Evolutionary conservation across 1,139 yeast species (phyloP), one percentile per base, ranked within the genome.

Genomic region (Suhomyces maxii): DNA sequence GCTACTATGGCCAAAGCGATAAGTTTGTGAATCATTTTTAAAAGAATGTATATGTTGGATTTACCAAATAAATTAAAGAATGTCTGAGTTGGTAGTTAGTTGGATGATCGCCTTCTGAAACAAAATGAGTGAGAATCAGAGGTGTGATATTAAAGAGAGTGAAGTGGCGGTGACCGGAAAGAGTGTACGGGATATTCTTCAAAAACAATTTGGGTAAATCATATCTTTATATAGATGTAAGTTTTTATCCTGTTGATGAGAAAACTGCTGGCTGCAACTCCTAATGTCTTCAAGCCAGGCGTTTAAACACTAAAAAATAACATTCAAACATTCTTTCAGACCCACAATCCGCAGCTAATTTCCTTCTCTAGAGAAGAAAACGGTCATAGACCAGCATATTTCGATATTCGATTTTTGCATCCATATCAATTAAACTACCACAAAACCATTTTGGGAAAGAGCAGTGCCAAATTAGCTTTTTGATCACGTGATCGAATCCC

Each of bases 1-100:
- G 36, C 44, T 14, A 39, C 26, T 11, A 44, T 36, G 3, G 36
- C 40, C 39, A 47, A 41, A 13, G 45, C 36, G 32, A 43, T 9
- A 14, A 48, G 18, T 30, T 45, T 42, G 8, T 36, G 41, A 18
- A 45, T 36, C 51, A 48, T 48, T 14, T 39, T 39, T 18, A 36
- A 37, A 35, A 33, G 41, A 39, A 26, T 10, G 37, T 42, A 7
- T 33, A 13, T 7, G 31, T 28, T 28, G n/a, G 37, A 10, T 9
- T 7, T 12, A 18, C 23, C 23, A 18, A 18, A 18, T 12, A n/a
- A 8, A 9, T n/a, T 23, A 38, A 36, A 28, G 45, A 36, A 45
- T 43, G 63, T 39, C 45, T 43, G 35, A 9, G 31, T 28, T 28
- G 34, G 23, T 2, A 18, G 23, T 18, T 18, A 18, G 23, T 18